These are phyloP conservation scores for Straminergon stramineum DNA, from an alignment of 225 moss, liverwort and hornwort species.

Conservation along the genomic window DNA sequence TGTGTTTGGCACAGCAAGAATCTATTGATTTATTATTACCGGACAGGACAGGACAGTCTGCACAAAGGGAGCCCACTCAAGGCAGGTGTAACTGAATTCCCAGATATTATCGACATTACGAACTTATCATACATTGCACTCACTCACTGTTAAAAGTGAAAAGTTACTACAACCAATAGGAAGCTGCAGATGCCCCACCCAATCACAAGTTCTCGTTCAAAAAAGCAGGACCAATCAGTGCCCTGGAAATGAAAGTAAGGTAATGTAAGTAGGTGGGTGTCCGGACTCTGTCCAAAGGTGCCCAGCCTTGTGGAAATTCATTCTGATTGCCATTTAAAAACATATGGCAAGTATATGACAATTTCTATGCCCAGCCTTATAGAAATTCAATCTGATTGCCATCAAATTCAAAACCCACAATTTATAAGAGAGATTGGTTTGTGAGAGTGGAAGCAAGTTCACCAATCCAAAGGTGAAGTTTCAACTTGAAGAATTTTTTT, in stretches of 20 bases:
- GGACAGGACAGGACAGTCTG: too few species aligned
- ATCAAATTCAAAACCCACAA: neutral
- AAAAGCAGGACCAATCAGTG: neutral
- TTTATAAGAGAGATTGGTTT: neutral
- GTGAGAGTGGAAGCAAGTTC: neutral
- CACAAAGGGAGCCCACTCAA: neutral
- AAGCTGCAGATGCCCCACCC: neutral
- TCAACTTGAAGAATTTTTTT: too few species aligned
- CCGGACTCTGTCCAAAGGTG: too few species aligned
- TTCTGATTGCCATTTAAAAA: neutral
- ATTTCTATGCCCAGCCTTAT: too few species aligned
- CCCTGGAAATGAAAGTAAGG: too few species aligned
- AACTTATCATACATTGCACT: too few species aligned
- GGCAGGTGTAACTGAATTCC: neutral
- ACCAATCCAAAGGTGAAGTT: neutral
- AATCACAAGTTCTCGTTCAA: neutral
- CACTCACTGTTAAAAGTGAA: too few species aligned
- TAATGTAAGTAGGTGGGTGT: too few species aligned
- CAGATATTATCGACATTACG: neutral
- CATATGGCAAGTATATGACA: too few species aligned
- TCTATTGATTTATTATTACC: neutral
- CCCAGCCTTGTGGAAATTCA: too few species aligned
- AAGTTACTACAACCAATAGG: neutral
- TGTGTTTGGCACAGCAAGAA: neutral
- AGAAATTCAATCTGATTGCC: neutral